Base-by-base conservation (phyloP, 164 flowering plant genomes). In the Stephania cephalantha region DNA sequence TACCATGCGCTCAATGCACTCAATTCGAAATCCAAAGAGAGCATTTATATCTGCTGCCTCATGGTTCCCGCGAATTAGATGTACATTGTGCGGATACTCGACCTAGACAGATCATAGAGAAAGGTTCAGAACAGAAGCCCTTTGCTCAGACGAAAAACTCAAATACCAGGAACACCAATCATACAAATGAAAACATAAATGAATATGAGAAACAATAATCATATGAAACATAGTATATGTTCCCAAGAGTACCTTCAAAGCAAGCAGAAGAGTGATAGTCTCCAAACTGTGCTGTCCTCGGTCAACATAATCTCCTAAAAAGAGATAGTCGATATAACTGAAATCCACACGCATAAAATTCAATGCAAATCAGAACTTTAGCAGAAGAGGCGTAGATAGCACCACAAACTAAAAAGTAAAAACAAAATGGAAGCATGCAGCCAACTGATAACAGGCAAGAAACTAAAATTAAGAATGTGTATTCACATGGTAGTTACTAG, bases 1-100 rank as follows among this genome's bases (percentile, higher is more conserved):
- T 94, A 96, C 99, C 99, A 96, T 91, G 73, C 99, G 98, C 83
- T 96, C 98, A 78, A 94, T 96, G 83, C 99, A 96, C 84, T 96
- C 99, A 63, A 96, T 96, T 71, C 99, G 88, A 80, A 96, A 96
- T 74, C 99, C 99, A 87, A 96, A 96, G 58, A 94, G 92, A 25
- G 99, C 98, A 90, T 96, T 96, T 71, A 96, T 94, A 86, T 96
- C 99, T 52, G 99, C 99, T 81, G 99, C 99, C 84, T 96, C 99
- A 86, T 96, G 99, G 81, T 96, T 96, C 71, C 99, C 99, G 75
- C 99, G 98, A 85, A 96, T 96, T 81, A 96, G 79, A 88, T 96
- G 99, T 68, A 94, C 92, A 86, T 94, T 93, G 69, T 84, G 77
- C 46, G 93, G 88, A 89, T 94, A 81, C 79, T 96, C 99, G 80